phyloP scores from a whole-genome alignment of 164 flowering plant genomes.

The Aristolochia californica region DNA sequence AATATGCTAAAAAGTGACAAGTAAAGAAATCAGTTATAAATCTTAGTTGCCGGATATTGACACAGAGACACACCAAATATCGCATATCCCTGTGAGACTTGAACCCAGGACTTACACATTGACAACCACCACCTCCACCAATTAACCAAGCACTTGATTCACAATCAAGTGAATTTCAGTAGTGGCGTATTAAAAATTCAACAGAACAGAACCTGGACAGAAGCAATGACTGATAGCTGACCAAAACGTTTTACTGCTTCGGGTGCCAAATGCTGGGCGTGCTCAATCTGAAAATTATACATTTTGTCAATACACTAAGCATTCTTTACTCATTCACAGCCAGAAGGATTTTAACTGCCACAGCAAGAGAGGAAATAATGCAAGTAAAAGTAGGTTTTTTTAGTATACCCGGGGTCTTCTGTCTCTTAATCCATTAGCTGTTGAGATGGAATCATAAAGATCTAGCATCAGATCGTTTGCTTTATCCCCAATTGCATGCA shows the following conservation, averaged over 20 bases:
- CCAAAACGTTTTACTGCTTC: conserved; percentile 63
- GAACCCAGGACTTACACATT: too few species aligned
- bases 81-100: too few species aligned
- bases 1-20: too few species aligned
- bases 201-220: conserved; percentile 57
- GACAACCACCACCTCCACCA: too few species aligned
- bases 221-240: conserved; percentile 62
- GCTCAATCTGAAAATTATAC: conserved; percentile 63
- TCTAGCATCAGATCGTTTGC: conserved; percentile 83
- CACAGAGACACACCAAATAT: too few species aligned
- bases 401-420: conserved; percentile 70
- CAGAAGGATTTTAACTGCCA: background rate
- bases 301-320: background rate
- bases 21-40: too few species aligned
- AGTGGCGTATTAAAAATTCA: background rate
- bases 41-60: too few species aligned
- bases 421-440: conserved; percentile 57
- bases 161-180: background rate
- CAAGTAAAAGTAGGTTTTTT: background rate
- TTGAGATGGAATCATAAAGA: conserved; percentile 42
- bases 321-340: background rate
- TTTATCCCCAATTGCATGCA: conserved; percentile 94
- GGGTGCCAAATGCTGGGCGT: conserved; percentile 87
- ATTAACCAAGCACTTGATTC: too few species aligned
- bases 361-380: background rate